Evolutionary conservation across 495 filamentous ascomycete genomes (phyloP), one percentile per base, ranked within the genome.

Genomic region (Daldinia bambusicola): DNA sequence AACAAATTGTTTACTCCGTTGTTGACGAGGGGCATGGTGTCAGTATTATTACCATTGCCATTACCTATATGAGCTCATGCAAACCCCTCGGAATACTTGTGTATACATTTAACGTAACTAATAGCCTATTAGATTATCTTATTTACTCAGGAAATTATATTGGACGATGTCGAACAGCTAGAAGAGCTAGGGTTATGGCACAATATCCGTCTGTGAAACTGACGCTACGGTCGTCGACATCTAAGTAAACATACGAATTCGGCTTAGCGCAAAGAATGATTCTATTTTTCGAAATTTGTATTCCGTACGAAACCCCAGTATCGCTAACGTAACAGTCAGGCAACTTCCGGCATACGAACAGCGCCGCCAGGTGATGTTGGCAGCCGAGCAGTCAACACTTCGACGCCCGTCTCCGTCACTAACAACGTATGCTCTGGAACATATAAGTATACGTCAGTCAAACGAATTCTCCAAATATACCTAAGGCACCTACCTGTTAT

Each of bases 1-100:
- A 53, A 63, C 53, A 63, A 62, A 1, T 66, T 71, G 52, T 59
- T 45, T 38, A 55, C 52, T 57, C 12, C 59, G 36, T 57, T 66
- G 58, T 52, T 59, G 34, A 70, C 40, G 69, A 53, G 50, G 50
- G 50, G 50, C 6, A 26, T 10, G 41, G 41, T 45, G 26, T 26
- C 26, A 26, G 26, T 26, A 26, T 1, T 26, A 26, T 26, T 26
- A 26, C n/a, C n/a, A n/a, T n/a, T n/a, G 18, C 32, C 32, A 34
- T 7, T 34, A 34, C 32, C n/a, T 45, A 43, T 20, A 18, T 45
- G 7, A 48, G 16, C 4, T 20, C 16, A 48, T 8, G 7, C 16
- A 48, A 22, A n/a, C 7, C 16, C 8, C 18, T 10, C 16, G 7
- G 16, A 16, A 22, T 8, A 48, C 9, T 8, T 20, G 9, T 9